Conservation (phyloP, 148 eudicot genomes). For the Amaranthus cruentus region DNA sequence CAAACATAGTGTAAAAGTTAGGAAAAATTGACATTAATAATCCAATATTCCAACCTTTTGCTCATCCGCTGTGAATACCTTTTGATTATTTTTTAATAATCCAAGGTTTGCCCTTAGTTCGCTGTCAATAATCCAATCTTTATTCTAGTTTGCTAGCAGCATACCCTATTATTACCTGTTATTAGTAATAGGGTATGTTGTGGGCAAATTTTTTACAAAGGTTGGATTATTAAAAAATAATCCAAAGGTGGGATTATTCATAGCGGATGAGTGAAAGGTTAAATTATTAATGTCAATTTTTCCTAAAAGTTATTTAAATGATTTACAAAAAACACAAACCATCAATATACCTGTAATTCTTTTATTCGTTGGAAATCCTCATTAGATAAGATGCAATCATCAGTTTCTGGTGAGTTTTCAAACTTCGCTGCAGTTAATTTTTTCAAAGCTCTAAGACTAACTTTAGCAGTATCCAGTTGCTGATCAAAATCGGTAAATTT, state of each 20-base stretch:
- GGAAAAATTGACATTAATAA: neutral
- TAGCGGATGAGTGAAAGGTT: too few relatives aligned
- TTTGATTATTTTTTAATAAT: too few relatives aligned
- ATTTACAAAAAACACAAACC: conserved; percentile 13
- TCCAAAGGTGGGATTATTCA: too few relatives aligned
- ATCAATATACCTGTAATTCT: conserved; percentile 55
- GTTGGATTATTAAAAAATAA: too few relatives aligned
- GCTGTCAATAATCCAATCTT: neutral
- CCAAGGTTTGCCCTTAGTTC: too few relatives aligned
- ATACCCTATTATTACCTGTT: too few relatives aligned
- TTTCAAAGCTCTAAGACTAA: conserved; percentile 83
- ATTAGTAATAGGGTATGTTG: neutral
- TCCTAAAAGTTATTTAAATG: too few relatives aligned
- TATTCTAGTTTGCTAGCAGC: neutral
- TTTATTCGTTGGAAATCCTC: conserved; percentile 81
- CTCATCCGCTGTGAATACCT: too few relatives aligned
- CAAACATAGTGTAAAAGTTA: too few relatives aligned
- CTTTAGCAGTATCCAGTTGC: conserved; percentile 57
- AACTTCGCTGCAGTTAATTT: conserved; percentile 56
- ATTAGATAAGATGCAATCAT: conserved; percentile 77
- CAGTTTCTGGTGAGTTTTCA: conserved; percentile 28
- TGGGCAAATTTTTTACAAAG: neutral
- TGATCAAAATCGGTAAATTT: conserved; percentile 70
- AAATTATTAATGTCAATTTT: too few relatives aligned
- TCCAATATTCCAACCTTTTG: too few relatives aligned